Evolutionary conservation across 2,329 filamentous ascomycete species (phyloP).

Genomic region (Stemphylium beticola): DNA sequence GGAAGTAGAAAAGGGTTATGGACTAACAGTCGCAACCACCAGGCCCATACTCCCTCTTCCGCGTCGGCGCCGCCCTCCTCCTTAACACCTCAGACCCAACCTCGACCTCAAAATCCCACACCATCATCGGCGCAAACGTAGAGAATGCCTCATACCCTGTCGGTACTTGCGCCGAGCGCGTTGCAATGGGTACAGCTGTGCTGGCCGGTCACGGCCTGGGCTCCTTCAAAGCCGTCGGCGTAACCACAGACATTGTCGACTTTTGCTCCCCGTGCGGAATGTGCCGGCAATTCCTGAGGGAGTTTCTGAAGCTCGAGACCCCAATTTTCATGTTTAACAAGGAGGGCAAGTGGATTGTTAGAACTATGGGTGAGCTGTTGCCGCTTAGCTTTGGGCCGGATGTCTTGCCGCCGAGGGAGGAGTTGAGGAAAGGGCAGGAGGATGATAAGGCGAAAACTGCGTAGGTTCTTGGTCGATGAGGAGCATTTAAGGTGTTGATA

Average conservation of each 20-base stretch:
- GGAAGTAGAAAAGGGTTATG: neutral
- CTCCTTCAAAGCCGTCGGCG: constrained; percentile 73
- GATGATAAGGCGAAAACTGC: constrained; percentile 33
- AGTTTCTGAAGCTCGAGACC: constrained; percentile 58
- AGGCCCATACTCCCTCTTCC: constrained; percentile 89
- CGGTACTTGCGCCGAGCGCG: constrained; percentile 92
- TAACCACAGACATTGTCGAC: constrained; percentile 74
- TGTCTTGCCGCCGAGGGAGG: constrained; percentile 49
- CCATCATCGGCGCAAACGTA: constrained; percentile 73
- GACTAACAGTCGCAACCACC: neutral
- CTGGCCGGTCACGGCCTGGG: constrained; percentile 58
- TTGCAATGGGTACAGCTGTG: constrained; percentile 81
- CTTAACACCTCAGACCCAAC: constrained; percentile 23
- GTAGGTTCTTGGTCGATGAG: neutral
- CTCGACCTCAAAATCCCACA: constrained; percentile 51
- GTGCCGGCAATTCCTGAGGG: constrained; percentile 80
- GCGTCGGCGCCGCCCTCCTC: constrained; percentile 83
- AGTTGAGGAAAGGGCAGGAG: constrained; percentile 37
- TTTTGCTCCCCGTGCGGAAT: constrained; percentile 79
- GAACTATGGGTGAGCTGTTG: constrained; percentile 68
- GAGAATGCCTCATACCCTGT: constrained; percentile 95
- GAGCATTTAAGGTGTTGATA: neutral
- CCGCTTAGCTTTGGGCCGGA: constrained; percentile 62
- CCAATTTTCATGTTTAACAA: constrained; percentile 95
- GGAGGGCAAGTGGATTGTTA: constrained; percentile 72